phyloP scores from a whole-genome alignment of 192 early-diverging fungal genomes.

The Dimargaris xerosporica region DNA sequence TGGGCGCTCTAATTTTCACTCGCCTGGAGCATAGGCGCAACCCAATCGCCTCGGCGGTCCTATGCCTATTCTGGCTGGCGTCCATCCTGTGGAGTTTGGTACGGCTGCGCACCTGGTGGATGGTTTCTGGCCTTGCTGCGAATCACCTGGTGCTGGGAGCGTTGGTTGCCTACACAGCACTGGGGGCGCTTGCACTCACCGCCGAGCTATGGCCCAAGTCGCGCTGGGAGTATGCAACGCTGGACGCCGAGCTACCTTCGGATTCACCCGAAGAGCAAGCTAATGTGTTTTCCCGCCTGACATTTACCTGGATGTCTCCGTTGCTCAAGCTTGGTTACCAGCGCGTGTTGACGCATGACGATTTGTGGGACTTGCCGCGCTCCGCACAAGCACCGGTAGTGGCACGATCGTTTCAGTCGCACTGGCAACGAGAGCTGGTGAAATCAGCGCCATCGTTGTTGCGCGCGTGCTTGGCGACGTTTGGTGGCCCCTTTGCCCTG shows the following conservation, averaged over 20 bases:
- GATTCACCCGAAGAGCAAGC: conserved; percentile 56
- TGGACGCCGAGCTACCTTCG: conserved; percentile 16
- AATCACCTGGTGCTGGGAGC: conserved; percentile 14
- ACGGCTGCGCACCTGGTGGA: conserved; percentile 26
- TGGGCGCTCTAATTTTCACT: conserved; percentile 25
- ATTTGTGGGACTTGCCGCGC: conserved; percentile 51
- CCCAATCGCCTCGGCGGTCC: conserved; percentile 27
- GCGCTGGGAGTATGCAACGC: conserved; percentile 17
- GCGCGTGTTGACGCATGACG: conserved; percentile 56
- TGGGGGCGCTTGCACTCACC: conserved; percentile 18
- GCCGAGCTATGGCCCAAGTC: conserved; percentile 25
- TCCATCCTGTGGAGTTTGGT: conserved; percentile 13
- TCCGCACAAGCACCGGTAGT: conserved; percentile 41
- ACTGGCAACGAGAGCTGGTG: conserved; percentile 56
- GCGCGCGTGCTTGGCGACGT: conserved; percentile 35
- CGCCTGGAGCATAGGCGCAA: conserved; percentile 30
- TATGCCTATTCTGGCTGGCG: conserved; percentile 40
- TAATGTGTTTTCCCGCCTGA: conserved; percentile 66
- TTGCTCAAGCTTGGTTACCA: conserved; percentile 63
- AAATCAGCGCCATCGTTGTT: conserved; percentile 51
- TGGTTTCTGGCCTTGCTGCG: conserved; percentile 8
- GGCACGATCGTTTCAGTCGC: conserved; percentile 39
- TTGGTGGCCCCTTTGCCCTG: conserved; percentile 49
- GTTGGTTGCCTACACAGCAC: conserved; percentile 14
- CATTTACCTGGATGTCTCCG: conserved; percentile 84